Evolutionary conservation across 768 basidiomycete species (phyloP).

Genomic region (Daedalea quercina): DNA sequence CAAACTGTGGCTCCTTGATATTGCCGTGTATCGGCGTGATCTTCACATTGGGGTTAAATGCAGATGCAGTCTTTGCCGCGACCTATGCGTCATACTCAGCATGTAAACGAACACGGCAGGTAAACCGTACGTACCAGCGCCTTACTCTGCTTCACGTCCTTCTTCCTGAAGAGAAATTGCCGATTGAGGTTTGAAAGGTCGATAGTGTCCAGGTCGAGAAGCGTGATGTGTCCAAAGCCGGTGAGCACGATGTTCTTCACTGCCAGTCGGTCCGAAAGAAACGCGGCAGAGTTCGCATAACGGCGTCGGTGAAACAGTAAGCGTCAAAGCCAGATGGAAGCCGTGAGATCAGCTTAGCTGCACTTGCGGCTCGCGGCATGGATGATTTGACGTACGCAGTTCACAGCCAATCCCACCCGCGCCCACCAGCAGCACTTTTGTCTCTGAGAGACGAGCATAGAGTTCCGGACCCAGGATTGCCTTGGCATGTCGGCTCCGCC

Average conservation of each 20-base stretch:
- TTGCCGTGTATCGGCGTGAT: conserved; percentile 91
- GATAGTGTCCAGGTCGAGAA: conserved; percentile 96
- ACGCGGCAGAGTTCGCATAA: not conserved
- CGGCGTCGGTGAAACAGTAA: not conserved
- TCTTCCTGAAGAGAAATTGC: conserved; percentile 95
- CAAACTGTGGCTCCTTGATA: conserved; percentile 89
- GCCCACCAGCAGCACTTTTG: conserved; percentile 83
- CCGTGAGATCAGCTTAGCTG: too few species aligned
- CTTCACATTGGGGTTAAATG: conserved; percentile 83
- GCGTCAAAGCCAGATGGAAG: too few species aligned
- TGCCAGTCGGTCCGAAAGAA: conserved; percentile 21
- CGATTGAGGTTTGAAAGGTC: conserved; percentile 96
- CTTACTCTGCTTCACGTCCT: conserved; percentile 96
- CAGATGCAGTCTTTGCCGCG: conserved; percentile 73
- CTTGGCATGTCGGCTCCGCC: conserved; percentile 53
- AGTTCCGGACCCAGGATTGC: conserved; percentile 79
- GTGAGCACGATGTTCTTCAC: conserved; percentile 95
- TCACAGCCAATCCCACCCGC: conserved; percentile 98
- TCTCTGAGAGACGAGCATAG: conserved; percentile 49
- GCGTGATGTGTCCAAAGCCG: conserved; percentile 87
- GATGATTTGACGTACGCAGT: conserved; percentile 36
- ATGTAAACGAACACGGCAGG: not conserved
- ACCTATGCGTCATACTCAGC: conserved; percentile 36
- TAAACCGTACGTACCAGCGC: conserved; percentile 53
- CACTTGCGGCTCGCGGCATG: not conserved